phyloP scores from a whole-genome alignment of 2,329 filamentous ascomycete genomes.

The Xylariomycetidae sp. region DNA sequence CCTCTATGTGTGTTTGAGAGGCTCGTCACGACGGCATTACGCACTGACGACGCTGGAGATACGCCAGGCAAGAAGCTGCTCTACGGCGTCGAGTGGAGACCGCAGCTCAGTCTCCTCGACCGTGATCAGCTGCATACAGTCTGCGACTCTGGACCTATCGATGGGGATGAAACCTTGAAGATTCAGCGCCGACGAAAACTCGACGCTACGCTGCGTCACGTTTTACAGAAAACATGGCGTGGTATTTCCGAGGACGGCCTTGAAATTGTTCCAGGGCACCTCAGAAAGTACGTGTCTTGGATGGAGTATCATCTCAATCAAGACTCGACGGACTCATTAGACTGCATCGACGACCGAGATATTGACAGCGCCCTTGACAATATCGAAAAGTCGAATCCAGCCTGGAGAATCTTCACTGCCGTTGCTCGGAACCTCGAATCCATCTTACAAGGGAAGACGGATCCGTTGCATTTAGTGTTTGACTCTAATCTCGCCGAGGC shows the following conservation, averaged over 20 bases:
- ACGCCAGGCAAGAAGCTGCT: conserved; percentile 24
- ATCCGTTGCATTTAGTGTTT: conserved; percentile 34
- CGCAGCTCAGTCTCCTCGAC: conserved; percentile 31
- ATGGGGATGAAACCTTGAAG: conserved; percentile 18
- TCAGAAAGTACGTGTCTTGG: conserved; percentile 26
- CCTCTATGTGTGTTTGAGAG: conserved; percentile 23
- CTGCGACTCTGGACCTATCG: conserved; percentile 16
- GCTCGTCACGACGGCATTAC: conserved; percentile 21
- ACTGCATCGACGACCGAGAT: conserved; percentile 17
- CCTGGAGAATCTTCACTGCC: conserved; percentile 27
- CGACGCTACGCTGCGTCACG: conserved; percentile 14
- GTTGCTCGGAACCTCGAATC: conserved; percentile 24
- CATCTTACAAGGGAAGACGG: conserved; percentile 28
- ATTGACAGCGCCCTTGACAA: conserved; percentile 21
- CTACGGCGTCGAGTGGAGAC: conserved; percentile 33
- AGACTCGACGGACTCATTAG: neutral
- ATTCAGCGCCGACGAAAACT: conserved; percentile 15
- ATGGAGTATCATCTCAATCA: conserved; percentile 23
- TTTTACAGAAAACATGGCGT: conserved; percentile 12
- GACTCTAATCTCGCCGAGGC: conserved; percentile 27
- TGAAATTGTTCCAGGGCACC: conserved; percentile 11
- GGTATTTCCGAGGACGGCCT: conserved; percentile 13
- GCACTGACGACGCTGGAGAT: conserved; percentile 11
- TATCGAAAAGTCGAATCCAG: conserved; percentile 22
- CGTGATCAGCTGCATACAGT: conserved; percentile 19